phyloP scores from a whole-genome alignment of 2,329 filamentous ascomycete species.

The Aspergillus ruber region DNA sequence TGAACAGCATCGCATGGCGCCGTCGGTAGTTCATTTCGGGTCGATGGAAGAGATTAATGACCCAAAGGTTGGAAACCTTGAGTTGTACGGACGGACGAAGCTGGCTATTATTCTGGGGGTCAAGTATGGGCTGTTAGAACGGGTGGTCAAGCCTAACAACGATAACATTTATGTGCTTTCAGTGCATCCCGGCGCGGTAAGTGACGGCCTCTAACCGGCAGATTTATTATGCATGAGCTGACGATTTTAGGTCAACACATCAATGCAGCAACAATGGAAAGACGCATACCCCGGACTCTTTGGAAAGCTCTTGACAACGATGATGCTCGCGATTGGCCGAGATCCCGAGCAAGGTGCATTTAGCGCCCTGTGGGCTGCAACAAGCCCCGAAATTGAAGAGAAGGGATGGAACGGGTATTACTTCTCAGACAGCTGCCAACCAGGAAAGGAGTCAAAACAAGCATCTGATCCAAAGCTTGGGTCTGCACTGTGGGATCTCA shows the following conservation, averaged over 20 bases:
- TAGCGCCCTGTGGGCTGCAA: constrained; percentile 40
- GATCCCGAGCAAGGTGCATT: constrained; percentile 40
- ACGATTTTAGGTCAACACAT: constrained; percentile 35
- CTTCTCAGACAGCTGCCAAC: constrained; percentile 34
- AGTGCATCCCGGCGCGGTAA: constrained; percentile 35
- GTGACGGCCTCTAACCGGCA: neutral
- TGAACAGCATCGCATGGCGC: constrained; percentile 37
- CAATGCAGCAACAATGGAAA: constrained; percentile 44
- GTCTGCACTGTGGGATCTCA: constrained; percentile 35
- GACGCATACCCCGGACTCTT: constrained; percentile 40
- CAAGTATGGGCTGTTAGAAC: constrained; percentile 37
- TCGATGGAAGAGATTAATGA: constrained; percentile 41
- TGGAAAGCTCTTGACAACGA: constrained; percentile 32
- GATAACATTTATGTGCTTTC: constrained; percentile 38
- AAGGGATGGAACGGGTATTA: constrained; percentile 41
- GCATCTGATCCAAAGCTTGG: constrained; percentile 36
- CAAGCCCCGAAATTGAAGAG: constrained; percentile 36
- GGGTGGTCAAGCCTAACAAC: constrained; percentile 38
- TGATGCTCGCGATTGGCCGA: constrained; percentile 30
- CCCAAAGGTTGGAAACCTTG: constrained; percentile 22
- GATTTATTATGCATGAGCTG: neutral
- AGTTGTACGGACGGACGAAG: constrained; percentile 40
- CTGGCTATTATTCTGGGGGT: constrained; percentile 39
- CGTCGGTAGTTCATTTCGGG: constrained; percentile 32
- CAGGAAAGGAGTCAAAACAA: constrained; percentile 35